Evolutionary conservation across 805 yeast genomes (phyloP).

Genomic region (Alloascoidea hylecoeti): DNA sequence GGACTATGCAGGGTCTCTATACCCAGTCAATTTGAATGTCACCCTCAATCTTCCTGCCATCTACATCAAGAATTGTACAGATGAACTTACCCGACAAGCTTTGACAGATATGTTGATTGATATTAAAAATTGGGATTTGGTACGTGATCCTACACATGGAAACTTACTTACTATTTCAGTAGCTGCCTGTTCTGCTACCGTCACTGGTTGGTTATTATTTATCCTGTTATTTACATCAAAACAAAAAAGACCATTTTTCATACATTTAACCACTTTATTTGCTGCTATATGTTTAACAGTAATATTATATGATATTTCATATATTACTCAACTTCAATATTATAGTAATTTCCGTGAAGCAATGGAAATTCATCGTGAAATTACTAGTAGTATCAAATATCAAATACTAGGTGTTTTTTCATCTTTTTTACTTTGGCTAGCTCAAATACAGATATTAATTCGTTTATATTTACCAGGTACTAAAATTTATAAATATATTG

Average conservation of each 20-base stretch:
- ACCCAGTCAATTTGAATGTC: not conserved
- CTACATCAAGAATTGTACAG: not conserved
- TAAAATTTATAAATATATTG: constrained; percentile 16
- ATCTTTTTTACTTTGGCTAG: constrained; percentile 31
- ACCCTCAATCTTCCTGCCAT: not conserved
- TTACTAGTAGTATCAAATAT: constrained; percentile 23
- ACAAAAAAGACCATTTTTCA: constrained; percentile 40
- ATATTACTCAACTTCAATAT: constrained; percentile 35
- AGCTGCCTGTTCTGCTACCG: not conserved
- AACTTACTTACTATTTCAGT: not conserved
- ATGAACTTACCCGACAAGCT: not conserved
- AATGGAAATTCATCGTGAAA: constrained; percentile 19
- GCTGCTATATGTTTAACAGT: constrained; percentile 41
- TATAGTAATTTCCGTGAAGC: constrained; percentile 38
- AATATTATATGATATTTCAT: constrained; percentile 29
- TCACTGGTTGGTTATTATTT: constrained; percentile 52
- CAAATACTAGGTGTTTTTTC: constrained; percentile 26
- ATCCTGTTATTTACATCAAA: constrained; percentile 39
- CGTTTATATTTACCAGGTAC: constrained; percentile 19
- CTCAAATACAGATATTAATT: constrained; percentile 37
- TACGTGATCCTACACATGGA: not conserved
- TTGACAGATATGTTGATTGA: not conserved
- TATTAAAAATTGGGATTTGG: not conserved
- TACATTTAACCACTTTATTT: constrained; percentile 42
- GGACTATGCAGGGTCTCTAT: not conserved